Base-by-base conservation (phyloP, 1,284 basidiomycete genomes). In the Cutaneotrichosporon mucoides region DNA sequence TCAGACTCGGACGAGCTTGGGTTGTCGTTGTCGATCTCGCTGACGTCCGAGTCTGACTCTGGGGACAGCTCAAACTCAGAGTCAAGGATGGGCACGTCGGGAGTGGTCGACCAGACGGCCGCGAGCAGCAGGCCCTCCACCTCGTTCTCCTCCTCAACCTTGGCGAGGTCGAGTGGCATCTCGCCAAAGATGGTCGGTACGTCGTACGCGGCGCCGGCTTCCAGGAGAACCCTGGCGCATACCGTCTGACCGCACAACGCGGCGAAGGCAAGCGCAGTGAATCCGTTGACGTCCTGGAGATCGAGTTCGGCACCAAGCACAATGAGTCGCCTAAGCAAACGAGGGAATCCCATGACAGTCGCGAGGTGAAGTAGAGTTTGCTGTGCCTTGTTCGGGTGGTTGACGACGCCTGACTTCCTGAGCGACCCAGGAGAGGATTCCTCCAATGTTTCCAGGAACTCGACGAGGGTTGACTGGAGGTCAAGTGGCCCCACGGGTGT, bases 361-460 rank as follows among this genome's bases (percentile, higher is more conserved):
- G 94, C 88, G 40, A 98, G 81, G 75, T 99, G 95, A 6, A 98
- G 84, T 12, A 97, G 77, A 0, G 89, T 91, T 70, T 94, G 91
- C 24, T 89, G 87, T 35, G 74, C 70, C 40, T 66, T 65, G 48
- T 85, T 88, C 50, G 80, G 73, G 68, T 86, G 83, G 15, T 87
- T 90, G 62, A 92, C 79, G 3, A 85, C 85, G 82, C 68, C 54
- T 81, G 81, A 62, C 83, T 80, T 70, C 3, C 71, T 66, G 13
- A 75, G 66, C 2, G 69, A 73, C 33, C 71, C 76, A 2, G 72
- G 75, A 2, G 67, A 65, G 43, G 67, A 56, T 53, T 67, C 68
- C 53, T 73, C 73, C 41, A 76, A 53, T 11, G 67, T 58, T 24
- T 68, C 67, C 42, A 97, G 82, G 78, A 94, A 88, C 67, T 88